phyloP scores from a whole-genome alignment of 805 yeast species.

The Zygoascus biomembranicola region DNA sequence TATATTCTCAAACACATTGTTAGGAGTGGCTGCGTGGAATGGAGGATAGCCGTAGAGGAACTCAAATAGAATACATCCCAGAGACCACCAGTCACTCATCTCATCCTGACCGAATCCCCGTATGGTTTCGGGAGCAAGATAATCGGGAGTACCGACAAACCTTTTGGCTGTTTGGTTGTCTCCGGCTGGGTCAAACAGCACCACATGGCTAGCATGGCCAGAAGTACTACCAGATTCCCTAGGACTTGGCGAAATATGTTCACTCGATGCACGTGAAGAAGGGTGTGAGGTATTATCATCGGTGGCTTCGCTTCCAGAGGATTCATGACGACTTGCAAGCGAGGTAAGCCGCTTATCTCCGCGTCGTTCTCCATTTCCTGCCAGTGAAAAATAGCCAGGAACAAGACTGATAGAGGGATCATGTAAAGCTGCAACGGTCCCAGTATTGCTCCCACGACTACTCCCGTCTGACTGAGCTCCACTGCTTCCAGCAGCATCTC shows the following conservation, averaged over 20 bases:
- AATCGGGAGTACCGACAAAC: constrained; percentile 97
- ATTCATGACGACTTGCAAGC: constrained; percentile 1
- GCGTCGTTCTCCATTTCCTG: constrained; percentile 1
- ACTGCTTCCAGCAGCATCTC: background rate
- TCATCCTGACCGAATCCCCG: constrained; percentile 75
- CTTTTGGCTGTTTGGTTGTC: constrained; percentile 42
- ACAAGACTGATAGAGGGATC: constrained; percentile 24
- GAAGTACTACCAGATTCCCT: background rate
- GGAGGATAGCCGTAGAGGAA: constrained; percentile 92
- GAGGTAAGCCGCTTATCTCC: background rate
- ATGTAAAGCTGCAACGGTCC: constrained; percentile 5
- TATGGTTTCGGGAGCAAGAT: constrained; percentile 93
- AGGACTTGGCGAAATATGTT: constrained; percentile 13
- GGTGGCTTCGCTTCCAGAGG: constrained; percentile 21
- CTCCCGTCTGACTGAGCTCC: background rate
- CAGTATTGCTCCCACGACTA: constrained; percentile 5
- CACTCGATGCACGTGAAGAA: constrained; percentile 17
- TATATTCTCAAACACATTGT: constrained; percentile 74
- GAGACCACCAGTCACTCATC: constrained; percentile 97
- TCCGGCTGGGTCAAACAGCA: constrained; percentile 63
- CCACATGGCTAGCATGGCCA: constrained; percentile 3
- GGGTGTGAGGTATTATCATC: constrained; percentile 30
- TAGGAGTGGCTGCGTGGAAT: constrained; percentile 75
- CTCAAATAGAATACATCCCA: constrained; percentile 92
- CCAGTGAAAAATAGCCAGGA: constrained; percentile 20